Conservation (phyloP, 305 asterid species). For the Fraxinus xanthoxyloides region DNA sequence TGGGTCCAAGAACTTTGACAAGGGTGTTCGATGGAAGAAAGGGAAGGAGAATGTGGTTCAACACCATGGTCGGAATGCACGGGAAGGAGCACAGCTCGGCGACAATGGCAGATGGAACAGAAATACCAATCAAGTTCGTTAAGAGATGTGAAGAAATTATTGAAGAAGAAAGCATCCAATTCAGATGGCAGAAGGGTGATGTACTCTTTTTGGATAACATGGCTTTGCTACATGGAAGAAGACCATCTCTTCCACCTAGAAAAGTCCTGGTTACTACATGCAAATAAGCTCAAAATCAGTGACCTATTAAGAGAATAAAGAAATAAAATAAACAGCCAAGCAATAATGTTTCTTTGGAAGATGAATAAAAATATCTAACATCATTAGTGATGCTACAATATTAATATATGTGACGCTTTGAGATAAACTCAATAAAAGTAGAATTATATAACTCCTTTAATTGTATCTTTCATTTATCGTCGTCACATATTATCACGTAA, state of each 20-base stretch:
- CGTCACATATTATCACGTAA: no score
- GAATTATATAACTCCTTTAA: no score
- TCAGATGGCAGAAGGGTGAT: conserved; percentile 79
- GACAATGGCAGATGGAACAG: conserved; percentile 64
- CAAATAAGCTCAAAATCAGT: conserved; percentile 32
- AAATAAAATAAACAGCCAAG: neutral
- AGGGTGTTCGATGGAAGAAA: conserved; percentile 73
- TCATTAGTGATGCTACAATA: neutral
- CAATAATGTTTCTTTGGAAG: neutral
- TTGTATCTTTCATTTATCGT: neutral
- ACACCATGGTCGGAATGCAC: conserved; percentile 69
- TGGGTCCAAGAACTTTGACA: conserved; percentile 63
- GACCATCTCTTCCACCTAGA: conserved; percentile 79
- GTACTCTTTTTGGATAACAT: conserved; percentile 65
- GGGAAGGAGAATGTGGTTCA: conserved; percentile 83
- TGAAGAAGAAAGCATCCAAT: conserved; percentile 84
- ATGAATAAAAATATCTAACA: neutral
- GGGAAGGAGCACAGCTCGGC: conserved; percentile 78
- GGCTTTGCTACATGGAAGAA: conserved; percentile 73
- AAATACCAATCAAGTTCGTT: conserved; percentile 48
- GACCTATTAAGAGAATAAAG: neutral
- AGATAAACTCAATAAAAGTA: no score
- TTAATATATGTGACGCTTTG: neutral
- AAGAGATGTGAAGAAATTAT: conserved; percentile 71
- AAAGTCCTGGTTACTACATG: conserved; percentile 71